A percentile compares a stretch with the other conserved stretches of the same genome.
phyloP scores from a whole-genome alignment of 169 alveolate species.

The Plasmodium reichenowi region DNA sequence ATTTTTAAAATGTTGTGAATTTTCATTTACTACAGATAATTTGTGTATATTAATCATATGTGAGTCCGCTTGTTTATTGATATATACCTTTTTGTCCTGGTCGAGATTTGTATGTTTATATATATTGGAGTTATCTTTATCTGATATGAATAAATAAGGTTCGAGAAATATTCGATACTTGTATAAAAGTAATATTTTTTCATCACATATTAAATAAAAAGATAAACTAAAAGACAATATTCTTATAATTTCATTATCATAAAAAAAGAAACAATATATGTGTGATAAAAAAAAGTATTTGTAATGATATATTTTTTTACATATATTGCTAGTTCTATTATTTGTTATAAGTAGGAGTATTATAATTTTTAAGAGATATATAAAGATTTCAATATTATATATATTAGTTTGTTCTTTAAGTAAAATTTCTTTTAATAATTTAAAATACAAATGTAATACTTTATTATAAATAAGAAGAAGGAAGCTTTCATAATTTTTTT shows the following conservation, averaged over 20 bases:
- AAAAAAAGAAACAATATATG: slow-evolving; percentile 51
- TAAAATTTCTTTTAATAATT: slow-evolving; percentile 49
- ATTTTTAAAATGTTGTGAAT: too few relatives aligned
- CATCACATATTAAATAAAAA: slow-evolving; percentile 55
- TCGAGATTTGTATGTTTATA: too few relatives aligned
- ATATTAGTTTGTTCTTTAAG: slow-evolving; percentile 35
- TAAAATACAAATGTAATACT: slow-evolving; percentile 13
- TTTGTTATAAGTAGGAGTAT: slow-evolving; percentile 55
- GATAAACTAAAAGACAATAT: slow-evolving; percentile 33
- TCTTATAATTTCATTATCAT: slow-evolving; percentile 52
- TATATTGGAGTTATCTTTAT: too few relatives aligned
- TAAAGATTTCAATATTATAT: slow-evolving; percentile 27
- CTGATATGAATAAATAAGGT: slow-evolving; percentile 6
- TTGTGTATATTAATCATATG: too few relatives aligned
- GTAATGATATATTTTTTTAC: slow-evolving; percentile 52
- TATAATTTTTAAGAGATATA: slow-evolving; percentile 56
- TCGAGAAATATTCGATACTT: slow-evolving; percentile 53
- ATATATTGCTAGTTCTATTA: slow-evolving; percentile 48
- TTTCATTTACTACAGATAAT: too few relatives aligned
- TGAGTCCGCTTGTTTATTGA: too few relatives aligned
- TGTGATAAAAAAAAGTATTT: slow-evolving; percentile 57
- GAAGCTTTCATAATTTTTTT: not conserved
- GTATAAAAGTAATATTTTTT: slow-evolving; percentile 23
- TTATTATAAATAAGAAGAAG: slow-evolving; percentile 39
- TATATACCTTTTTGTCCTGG: too few relatives aligned